Conservation (phyloP, 2,329 filamentous ascomycete species). For the Cryphonectria japonica region DNA sequence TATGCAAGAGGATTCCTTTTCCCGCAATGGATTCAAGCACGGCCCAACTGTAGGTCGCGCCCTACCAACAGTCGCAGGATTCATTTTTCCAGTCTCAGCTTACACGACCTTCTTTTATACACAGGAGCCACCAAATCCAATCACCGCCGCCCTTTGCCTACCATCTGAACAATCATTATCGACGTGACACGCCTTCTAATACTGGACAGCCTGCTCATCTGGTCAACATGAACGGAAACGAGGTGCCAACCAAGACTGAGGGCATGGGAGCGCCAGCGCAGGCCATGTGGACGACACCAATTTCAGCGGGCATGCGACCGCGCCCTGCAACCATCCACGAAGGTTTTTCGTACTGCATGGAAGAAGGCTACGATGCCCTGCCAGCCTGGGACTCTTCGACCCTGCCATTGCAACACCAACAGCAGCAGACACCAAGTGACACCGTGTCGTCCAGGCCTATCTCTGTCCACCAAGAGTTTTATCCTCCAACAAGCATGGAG, state of each 20-base stretch:
- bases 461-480: conserved; percentile 62
- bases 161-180: conserved; percentile 50
- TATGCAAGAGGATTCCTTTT: conserved; percentile 35
- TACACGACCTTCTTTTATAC: conserved; percentile 37
- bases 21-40: conserved; percentile 56
- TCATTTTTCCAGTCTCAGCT: conserved; percentile 36
- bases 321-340: conserved; percentile 65
- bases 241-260: conserved; percentile 53
- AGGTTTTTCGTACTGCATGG: conserved; percentile 62
- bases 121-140: conserved; percentile 53
- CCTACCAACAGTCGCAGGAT: conserved; percentile 43
- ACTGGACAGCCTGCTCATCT: conserved; percentile 47
- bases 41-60: conserved; percentile 53
- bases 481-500: conserved; percentile 53
- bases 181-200: conserved; percentile 47
- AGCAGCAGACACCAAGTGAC: conserved; percentile 48
- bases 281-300: conserved; percentile 60
- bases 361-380: conserved; percentile 56
- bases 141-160: conserved; percentile 55
- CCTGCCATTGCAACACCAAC: conserved; percentile 46
- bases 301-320: conserved; percentile 53
- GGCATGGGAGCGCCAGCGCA: conserved; percentile 46
- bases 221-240: conserved; percentile 55
- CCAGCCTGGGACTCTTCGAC: conserved; percentile 62
- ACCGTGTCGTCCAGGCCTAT: conserved; percentile 57